A percentile compares a stretch with the other conserved stretches of the same genome.
Conservation (phyloP, 768 basidiomycete genomes). For the Myochromella boudieri region DNA sequence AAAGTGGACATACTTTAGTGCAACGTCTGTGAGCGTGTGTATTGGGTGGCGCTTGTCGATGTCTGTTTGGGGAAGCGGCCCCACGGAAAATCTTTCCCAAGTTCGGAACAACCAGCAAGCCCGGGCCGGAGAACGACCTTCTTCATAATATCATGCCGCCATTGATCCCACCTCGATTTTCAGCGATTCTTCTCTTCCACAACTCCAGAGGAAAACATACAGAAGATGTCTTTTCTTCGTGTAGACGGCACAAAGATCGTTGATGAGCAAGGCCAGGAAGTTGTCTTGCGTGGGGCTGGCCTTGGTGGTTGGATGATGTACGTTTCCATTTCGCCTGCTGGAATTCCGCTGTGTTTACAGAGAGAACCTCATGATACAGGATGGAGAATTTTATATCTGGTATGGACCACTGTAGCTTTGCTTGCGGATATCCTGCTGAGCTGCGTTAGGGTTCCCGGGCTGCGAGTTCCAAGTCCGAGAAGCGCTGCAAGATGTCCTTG, state of each 20-base stretch:
- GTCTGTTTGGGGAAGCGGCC: too few species aligned
- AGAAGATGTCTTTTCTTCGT: conserved; percentile 48
- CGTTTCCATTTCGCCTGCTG: background rate
- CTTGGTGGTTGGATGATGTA: conserved; percentile 84
- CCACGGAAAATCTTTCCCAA: too few species aligned
- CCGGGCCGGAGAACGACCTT: too few species aligned
- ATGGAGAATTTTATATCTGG: conserved; percentile 80
- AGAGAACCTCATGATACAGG: conserved; percentile 27
- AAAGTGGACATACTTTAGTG: too few species aligned
- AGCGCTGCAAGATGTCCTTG: conserved; percentile 63
- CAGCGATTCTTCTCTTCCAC: too few species aligned
- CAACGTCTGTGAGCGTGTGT: too few species aligned
- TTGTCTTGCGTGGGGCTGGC: conserved; percentile 69
- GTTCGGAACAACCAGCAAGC: too few species aligned
- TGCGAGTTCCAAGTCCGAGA: conserved; percentile 79
- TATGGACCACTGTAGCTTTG: too few species aligned
- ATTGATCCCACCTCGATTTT: too few species aligned
- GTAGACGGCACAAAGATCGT: conserved; percentile 62
- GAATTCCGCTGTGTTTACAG: background rate
- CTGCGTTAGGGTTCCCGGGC: conserved; percentile 74
- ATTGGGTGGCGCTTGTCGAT: too few species aligned
- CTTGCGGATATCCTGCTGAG: too few species aligned
- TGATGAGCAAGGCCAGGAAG: conserved; percentile 51
- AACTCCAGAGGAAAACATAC: background rate
- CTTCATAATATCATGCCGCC: too few species aligned